phyloP scores from a whole-genome alignment of 2,329 filamentous ascomycete genomes.

The Calonectria hawksworthii region DNA sequence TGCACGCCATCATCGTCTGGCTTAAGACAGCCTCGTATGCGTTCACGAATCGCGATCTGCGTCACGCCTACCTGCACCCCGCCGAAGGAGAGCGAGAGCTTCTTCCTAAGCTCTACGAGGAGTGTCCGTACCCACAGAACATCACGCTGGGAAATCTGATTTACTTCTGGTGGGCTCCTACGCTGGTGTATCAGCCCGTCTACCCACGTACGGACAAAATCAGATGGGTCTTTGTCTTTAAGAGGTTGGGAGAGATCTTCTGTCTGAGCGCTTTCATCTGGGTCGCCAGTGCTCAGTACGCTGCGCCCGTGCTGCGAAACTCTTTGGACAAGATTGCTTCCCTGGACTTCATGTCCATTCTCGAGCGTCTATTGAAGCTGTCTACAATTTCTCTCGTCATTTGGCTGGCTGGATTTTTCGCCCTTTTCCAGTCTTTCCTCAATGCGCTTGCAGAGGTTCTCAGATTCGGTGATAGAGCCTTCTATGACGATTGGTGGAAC shows the following conservation, averaged over 20 bases:
- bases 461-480: slow-evolving; percentile 91
- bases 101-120: slow-evolving; percentile 84
- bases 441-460: slow-evolving; percentile 93
- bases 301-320: slow-evolving; percentile 89
- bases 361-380: slow-evolving; percentile 93
- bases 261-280: slow-evolving; percentile 91
- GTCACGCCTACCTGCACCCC: slow-evolving; percentile 89
- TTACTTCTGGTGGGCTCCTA: slow-evolving; percentile 99
- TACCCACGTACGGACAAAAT: slow-evolving; percentile 89
- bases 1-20: slow-evolving; percentile 96
- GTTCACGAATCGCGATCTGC: slow-evolving; percentile 94
- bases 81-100: slow-evolving; percentile 75
- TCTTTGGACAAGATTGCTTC: slow-evolving; percentile 89
- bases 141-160: slow-evolving; percentile 89
- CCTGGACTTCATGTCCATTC: slow-evolving; percentile 83
- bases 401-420: slow-evolving; percentile 98
- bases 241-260: slow-evolving; percentile 83
- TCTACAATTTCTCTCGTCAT: slow-evolving; percentile 96
- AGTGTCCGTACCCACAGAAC: slow-evolving; percentile 91
- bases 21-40: slow-evolving; percentile 97
- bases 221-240: slow-evolving; percentile 89
- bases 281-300: slow-evolving; percentile 95
- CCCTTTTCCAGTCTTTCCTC: slow-evolving; percentile 91
- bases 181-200: slow-evolving; percentile 95
- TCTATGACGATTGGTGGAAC: slow-evolving; percentile 99